Conservation (phyloP, 2,329 filamentous ascomycete species). For the Chaetomiaceae sp. region DNA sequence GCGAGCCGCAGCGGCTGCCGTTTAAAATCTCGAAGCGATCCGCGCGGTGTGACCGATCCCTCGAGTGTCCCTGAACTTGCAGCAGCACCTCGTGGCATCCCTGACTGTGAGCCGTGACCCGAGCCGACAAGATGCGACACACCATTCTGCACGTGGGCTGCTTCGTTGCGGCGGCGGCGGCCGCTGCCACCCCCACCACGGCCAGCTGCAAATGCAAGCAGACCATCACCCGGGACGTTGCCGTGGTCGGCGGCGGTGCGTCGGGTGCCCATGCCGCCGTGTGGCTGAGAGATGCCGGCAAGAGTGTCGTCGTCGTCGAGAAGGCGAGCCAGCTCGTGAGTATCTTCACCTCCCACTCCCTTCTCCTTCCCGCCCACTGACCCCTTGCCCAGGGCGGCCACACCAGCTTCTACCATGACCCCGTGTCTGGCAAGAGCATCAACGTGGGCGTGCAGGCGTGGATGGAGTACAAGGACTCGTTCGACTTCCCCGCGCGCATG, state of each 20-base stretch:
- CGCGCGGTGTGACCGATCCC: no score
- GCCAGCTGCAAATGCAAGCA: neutral
- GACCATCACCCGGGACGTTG: slow-evolving; percentile 18
- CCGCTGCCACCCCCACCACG: neutral
- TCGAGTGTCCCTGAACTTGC: neutral
- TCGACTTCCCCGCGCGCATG: slow-evolving; percentile 23
- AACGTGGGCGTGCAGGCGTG: slow-evolving; percentile 24
- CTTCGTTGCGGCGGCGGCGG: neutral
- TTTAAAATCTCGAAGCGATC: neutral
- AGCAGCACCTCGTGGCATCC: neutral
- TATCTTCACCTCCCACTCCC: neutral
- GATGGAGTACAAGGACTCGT: slow-evolving; percentile 20
- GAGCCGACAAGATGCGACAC: neutral
- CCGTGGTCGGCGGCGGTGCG: slow-evolving; percentile 22
- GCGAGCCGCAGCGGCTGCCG: no score
- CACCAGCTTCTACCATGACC: slow-evolving; percentile 20
- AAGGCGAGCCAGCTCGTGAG: slow-evolving; percentile 19
- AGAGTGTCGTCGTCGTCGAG: slow-evolving; percentile 23
- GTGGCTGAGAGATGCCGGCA: slow-evolving; percentile 18
- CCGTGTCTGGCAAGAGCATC: slow-evolving; percentile 12
- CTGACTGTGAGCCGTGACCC: neutral
- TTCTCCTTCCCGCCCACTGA: neutral
- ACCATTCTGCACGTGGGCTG: slow-evolving; percentile 8
- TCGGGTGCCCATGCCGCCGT: slow-evolving; percentile 23
- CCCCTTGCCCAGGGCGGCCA: slow-evolving; percentile 23